Percentiles rank a stretch among this genome's conserved stretches.
Evolutionary conservation across 805 yeast species (phyloP).

Genomic region (Yamadazyma philogaea): DNA sequence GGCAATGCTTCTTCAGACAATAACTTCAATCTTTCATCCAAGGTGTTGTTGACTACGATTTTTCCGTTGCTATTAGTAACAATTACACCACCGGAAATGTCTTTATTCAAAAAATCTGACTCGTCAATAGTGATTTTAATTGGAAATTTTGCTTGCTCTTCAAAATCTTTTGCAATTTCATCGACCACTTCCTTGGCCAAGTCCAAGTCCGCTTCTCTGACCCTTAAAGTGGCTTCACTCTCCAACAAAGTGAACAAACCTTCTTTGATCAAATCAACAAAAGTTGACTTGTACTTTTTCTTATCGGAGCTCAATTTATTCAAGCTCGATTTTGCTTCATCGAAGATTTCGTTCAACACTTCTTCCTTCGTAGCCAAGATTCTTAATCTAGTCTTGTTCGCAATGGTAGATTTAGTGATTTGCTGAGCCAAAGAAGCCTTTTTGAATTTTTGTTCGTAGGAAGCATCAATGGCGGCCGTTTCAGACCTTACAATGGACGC

Average conservation of each 20-base stretch:
- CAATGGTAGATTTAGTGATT: constrained; percentile 90
- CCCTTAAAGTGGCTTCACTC: constrained; percentile 58
- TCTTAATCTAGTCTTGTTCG: constrained; percentile 92
- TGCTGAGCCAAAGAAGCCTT: constrained; percentile 92
- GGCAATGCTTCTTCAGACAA: constrained; percentile 86
- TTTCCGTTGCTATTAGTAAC: constrained; percentile 69
- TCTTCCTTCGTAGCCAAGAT: constrained; percentile 79
- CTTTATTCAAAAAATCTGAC: constrained; percentile 53
- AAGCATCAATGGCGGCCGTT: constrained; percentile 79
- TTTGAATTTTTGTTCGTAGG: constrained; percentile 78
- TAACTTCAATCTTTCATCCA: constrained; percentile 88
- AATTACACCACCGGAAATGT: constrained; percentile 81
- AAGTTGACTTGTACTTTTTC: constrained; percentile 60
- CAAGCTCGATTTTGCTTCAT: constrained; percentile 63
- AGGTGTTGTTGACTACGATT: constrained; percentile 87
- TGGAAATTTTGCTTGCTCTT: constrained; percentile 56
- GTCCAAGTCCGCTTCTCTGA: constrained; percentile 61
- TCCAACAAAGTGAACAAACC: constrained; percentile 70
- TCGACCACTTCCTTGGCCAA: constrained; percentile 59
- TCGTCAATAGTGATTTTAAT: constrained; percentile 59
- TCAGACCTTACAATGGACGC: constrained; percentile 92
- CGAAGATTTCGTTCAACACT: constrained; percentile 70
- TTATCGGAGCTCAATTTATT: constrained; percentile 53
- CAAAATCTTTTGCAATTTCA: constrained; percentile 61
- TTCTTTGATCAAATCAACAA: constrained; percentile 80